phyloP scores from a whole-genome alignment of 2,329 filamentous ascomycete species.

The Paracoccidioides lutzii region DNA sequence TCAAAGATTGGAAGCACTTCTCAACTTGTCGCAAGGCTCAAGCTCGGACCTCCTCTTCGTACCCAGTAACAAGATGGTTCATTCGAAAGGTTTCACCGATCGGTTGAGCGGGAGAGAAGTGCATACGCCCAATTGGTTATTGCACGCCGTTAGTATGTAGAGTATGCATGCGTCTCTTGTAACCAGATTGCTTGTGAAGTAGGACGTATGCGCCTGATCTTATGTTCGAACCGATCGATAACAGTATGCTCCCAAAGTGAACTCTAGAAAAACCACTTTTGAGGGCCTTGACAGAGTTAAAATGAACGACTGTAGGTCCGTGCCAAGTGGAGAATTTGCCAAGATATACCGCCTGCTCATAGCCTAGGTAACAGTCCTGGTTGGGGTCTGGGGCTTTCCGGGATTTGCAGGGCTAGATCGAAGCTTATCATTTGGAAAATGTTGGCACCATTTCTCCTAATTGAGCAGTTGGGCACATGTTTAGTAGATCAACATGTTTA shows the following conservation, averaged over 20 bases:
- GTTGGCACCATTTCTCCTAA: not conserved
- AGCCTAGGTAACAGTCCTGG: not conserved
- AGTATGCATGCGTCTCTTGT: not conserved
- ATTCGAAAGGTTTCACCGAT: not conserved
- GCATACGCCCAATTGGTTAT: not conserved
- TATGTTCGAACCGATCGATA: not conserved
- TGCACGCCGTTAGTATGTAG: not conserved
- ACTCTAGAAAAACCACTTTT: not conserved
- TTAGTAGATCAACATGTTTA: not conserved
- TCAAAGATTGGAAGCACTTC: no score
- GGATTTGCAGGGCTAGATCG: not conserved
- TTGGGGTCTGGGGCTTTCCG: not conserved
- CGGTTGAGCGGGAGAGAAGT: not conserved
- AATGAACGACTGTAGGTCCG: not conserved
- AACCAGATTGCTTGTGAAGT: not conserved
- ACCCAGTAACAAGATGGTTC: not conserved
- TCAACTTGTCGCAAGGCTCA: not conserved
- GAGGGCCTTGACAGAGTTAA: no score
- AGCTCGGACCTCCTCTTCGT: not conserved
- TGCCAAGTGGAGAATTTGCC: not conserved
- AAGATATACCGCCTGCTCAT: not conserved
- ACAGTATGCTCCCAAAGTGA: not conserved
- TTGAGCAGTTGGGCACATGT: not conserved
- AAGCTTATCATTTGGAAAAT: not conserved
- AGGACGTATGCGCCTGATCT: not conserved